Evolutionary conservation across 257 asterid species (phyloP), one percentile per base, ranked within the genome.

Genomic region (Verbena officinalis): DNA sequence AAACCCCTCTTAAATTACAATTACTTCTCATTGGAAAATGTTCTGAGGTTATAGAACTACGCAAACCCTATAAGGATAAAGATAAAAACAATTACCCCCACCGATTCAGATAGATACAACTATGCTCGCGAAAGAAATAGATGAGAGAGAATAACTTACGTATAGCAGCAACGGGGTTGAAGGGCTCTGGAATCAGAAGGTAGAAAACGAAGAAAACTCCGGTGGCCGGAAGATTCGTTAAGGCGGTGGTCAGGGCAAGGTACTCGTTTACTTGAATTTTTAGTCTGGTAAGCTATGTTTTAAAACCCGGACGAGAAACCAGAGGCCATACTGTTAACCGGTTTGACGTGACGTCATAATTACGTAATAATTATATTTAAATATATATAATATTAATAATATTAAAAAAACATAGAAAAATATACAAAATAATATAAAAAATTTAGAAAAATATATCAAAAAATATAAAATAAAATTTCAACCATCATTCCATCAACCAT

Each of bases 141-240:
- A 17, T 36, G 30, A 58, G 10, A 34, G 9, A 19, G 19, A 64
- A 19, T 10, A 15, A 50, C 69, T 10, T 55, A 66, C 64, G 2
- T 50, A 52, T 16, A 42, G 24, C 34, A 66, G n/a, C n/a, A n/a
- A n/a, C n/a, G n/a, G n/a, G n/a, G n/a, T n/a, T 55, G 56, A 43
- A 17, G 56, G 67, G 31, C 52, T 24, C 45, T 27, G 58, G 46
- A 62, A 46, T 16, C 3, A 16, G 68, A 46, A 44, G 45, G 33
- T 2, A 61, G 56, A 45, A 44, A 39, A n/a, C 23, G 34, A 65
- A 65, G 11, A 6, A 20, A 23, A 43, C 9, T 39, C 33, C 54
- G n/a, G 54, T 51, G 21, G 62, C 19, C 8, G 62, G 54, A n/a
- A n/a, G n/a, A n/a, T n/a, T n/a, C n/a, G n/a, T 3, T 9, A 6